Evolutionary conservation across 108 stramenopile species (phyloP).

Genomic region (Cyclotella sp.): DNA sequence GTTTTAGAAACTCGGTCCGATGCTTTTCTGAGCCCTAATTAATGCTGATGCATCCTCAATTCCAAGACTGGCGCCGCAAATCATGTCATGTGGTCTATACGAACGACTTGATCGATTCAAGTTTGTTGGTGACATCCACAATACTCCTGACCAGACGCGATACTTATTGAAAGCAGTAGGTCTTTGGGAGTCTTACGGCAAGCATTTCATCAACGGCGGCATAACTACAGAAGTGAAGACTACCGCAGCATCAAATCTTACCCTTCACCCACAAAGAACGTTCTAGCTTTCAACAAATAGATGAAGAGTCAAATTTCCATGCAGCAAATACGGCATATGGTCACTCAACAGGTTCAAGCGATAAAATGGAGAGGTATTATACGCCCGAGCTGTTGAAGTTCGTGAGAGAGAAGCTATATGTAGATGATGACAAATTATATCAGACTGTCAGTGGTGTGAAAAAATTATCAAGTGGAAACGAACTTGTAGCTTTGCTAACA

Average conservation of each 20-base stretch:
- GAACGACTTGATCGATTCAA: conserved; percentile 50
- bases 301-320: neutral
- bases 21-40: neutral
- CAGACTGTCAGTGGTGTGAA: neutral
- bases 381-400: neutral
- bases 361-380: conserved; percentile 20
- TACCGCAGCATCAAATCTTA: conserved; percentile 4
- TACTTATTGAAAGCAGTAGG: conserved; percentile 52
- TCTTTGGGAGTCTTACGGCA: conserved; percentile 60
- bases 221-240: conserved; percentile 6
- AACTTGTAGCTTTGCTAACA: neutral
- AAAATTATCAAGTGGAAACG: neutral
- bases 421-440: conserved; percentile 4
- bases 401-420: conserved; percentile 1
- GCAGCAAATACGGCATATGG: conserved; percentile 5
- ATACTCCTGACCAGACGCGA: conserved; percentile 49
- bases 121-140: conserved; percentile 55
- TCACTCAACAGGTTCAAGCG: conserved; percentile 21
- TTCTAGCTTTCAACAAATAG: conserved; percentile 24
- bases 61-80: conserved; percentile 56
- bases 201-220: conserved; percentile 35
- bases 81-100: conserved; percentile 56
- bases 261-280: conserved; percentile 8
- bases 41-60: neutral
- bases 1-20: neutral